Percentiles rank a stretch among this genome's conserved stretches.
phyloP scores from a whole-genome alignment of 805 yeast genomes.

The Candida schatavii region DNA sequence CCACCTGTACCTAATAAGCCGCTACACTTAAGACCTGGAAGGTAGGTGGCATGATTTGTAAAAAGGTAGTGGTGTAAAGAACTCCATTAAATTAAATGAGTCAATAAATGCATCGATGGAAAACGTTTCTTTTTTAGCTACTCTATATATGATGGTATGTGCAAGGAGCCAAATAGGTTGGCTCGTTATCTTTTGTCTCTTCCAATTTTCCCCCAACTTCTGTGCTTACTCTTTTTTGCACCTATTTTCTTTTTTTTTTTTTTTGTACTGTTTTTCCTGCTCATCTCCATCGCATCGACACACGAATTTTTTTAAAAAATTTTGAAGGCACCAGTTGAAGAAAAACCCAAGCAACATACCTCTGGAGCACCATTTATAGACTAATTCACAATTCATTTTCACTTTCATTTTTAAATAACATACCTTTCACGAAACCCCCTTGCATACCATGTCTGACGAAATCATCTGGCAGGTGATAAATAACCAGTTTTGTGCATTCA shows the following conservation, averaged over 20 bases:
- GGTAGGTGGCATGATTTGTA: no score
- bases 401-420: background rate
- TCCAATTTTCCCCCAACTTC: background rate
- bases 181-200: no score
- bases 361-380: no score
- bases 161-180: no score
- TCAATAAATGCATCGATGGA: no score
- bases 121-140: no score
- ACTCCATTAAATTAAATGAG: no score
- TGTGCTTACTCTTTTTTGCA: background rate
- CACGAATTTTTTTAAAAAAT: slow-evolving; percentile 3
- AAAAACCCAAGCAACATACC: no score
- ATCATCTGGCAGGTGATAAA: slow-evolving; percentile 97
- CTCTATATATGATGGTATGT: no score
- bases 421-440: slow-evolving; percentile 3
- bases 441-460: slow-evolving; percentile 56
- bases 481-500: slow-evolving; percentile 93
- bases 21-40: slow-evolving; percentile 24
- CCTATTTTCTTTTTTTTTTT: background rate
- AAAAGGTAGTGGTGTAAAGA: no score
- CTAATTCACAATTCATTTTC: background rate
- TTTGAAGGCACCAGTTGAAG: background rate
- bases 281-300: slow-evolving; percentile 5
- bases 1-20: slow-evolving; percentile 60
- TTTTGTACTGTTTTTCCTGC: background rate